These are phyloP conservation scores for Trypanosoma conorhini DNA, from an alignment of 208 protist species.

Conservation along the genomic window DNA sequence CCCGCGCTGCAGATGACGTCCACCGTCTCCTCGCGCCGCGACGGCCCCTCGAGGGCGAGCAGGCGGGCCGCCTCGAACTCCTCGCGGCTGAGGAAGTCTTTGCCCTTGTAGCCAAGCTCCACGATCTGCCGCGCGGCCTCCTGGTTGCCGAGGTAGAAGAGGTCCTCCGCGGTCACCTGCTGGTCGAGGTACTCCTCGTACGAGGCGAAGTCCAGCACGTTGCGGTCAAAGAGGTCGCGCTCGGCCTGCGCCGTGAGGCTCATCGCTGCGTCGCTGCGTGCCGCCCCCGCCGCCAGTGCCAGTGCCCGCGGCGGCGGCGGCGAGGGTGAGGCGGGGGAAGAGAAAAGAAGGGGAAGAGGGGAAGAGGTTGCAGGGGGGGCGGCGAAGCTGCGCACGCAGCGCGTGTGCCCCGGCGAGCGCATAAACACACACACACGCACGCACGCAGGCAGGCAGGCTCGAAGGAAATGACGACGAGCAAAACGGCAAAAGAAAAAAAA, in stretches of 20 bases:
- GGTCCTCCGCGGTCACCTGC: conserved; percentile 84
- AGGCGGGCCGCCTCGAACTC: conserved; percentile 87
- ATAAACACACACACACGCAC: too few relatives aligned
- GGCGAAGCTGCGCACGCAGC: too few relatives aligned
- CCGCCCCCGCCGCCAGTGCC: too few relatives aligned
- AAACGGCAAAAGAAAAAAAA: too few relatives aligned
- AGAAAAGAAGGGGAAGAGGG: not conserved
- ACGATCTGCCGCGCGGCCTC: conserved; percentile 96
- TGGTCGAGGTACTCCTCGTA: conserved; percentile 94
- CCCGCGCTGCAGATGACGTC: conserved; percentile 88
- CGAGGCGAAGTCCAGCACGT: conserved; percentile 79
- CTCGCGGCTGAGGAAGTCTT: conserved; percentile 88
- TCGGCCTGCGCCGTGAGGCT: conserved; percentile 19
- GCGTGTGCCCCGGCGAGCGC: too few relatives aligned
- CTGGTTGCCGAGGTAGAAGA: conserved; percentile 93
- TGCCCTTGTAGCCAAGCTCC: conserved; percentile 97
- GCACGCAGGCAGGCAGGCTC: too few relatives aligned
- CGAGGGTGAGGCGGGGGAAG: not conserved
- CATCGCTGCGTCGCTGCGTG: not conserved
- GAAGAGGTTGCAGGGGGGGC: not conserved
- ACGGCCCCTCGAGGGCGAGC: conserved; percentile 67
- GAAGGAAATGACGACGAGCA: too few relatives aligned
- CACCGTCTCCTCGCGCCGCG: conserved; percentile 84
- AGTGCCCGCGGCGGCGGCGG: too few relatives aligned
- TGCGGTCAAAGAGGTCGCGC: conserved; percentile 63